phyloP scores from a whole-genome alignment of 352 stramenopile genomes.

The Phytophthora pistaciae region DNA sequence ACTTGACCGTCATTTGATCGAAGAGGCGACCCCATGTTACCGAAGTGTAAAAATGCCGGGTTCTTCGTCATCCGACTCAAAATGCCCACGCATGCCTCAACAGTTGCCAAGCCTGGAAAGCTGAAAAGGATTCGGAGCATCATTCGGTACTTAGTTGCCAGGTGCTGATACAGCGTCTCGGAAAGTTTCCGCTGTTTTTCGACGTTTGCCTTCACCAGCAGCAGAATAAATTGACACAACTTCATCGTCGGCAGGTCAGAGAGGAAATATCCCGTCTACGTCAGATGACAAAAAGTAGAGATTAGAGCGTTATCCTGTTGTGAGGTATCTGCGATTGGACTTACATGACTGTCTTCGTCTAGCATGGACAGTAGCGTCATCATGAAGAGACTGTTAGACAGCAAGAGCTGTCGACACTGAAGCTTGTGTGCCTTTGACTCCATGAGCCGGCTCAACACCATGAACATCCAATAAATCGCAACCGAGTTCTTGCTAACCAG shows the following conservation, averaged over 20 bases:
- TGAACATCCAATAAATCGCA: conserved; percentile 81
- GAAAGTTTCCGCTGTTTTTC: conserved; percentile 74
- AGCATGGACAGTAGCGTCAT: conserved; percentile 74
- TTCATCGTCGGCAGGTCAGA: conserved; percentile 84
- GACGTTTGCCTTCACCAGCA: conserved; percentile 67
- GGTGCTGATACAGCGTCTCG: conserved; percentile 70
- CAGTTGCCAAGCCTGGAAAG: conserved; percentile 73
- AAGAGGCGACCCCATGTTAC: conserved; percentile 54
- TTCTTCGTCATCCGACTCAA: conserved; percentile 82
- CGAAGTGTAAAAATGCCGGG: conserved; percentile 65
- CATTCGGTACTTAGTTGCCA: conserved; percentile 82
- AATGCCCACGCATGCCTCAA: conserved; percentile 81
- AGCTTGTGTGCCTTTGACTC: conserved; percentile 71
- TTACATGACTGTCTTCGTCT: conserved; percentile 73
- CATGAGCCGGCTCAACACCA: conserved; percentile 70
- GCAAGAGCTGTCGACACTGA: conserved; percentile 62
- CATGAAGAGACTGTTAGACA: conserved; percentile 73
- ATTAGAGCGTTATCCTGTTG: conserved; percentile 14
- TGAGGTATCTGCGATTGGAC: neutral
- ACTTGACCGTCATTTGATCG: conserved; percentile 58
- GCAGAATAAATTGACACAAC: conserved; percentile 76
- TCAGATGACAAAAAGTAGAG: conserved; percentile 6
- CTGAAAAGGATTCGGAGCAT: conserved; percentile 82
- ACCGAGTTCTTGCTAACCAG: conserved; percentile 61
- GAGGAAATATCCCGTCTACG: conserved; percentile 66